A percentile compares a stretch with the other conserved stretches of the same genome.
phyloP scores from a whole-genome alignment of 2,329 filamentous ascomycete species.

The Scytalidium lignicola region DNA sequence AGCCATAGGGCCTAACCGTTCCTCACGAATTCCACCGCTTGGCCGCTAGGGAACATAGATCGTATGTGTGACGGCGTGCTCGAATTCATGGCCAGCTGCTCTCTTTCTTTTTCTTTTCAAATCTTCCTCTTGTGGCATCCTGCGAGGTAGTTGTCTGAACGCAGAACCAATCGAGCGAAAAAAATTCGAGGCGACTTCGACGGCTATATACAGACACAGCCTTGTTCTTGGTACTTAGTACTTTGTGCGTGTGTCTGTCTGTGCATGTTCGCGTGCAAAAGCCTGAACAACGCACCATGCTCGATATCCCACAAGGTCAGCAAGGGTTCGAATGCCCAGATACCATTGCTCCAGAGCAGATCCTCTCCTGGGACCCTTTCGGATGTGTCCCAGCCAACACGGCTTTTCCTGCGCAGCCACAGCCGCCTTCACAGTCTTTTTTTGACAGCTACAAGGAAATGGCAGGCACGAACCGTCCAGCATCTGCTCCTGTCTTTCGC shows the following conservation, averaged over 20 bases:
- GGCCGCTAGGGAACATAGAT: neutral
- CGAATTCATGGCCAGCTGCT: neutral
- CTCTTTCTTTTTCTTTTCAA: neutral
- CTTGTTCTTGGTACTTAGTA: neutral
- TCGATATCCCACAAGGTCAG: neutral
- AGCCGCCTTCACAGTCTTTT: neutral
- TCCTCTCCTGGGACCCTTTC: neutral
- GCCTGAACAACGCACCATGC: neutral
- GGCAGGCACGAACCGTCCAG: neutral
- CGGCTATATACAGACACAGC: neutral
- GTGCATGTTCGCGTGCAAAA: neutral
- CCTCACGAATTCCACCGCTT: neutral
- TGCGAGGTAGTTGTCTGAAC: neutral
- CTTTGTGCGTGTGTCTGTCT: neutral
- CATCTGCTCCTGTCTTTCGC: neutral
- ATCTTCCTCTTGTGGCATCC: neutral
- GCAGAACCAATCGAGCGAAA: neutral
- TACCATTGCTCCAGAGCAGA: neutral
- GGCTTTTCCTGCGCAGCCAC: neutral
- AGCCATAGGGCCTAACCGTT: neutral
- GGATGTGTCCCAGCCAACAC: neutral
- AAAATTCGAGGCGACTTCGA: neutral
- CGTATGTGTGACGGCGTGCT: neutral
- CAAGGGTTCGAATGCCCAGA: neutral
- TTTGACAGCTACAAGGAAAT: neutral